Evolutionary conservation across 768 basidiomycete genomes (phyloP), one percentile per base, ranked within the genome.

Genomic region (Suillus spraguei): DNA sequence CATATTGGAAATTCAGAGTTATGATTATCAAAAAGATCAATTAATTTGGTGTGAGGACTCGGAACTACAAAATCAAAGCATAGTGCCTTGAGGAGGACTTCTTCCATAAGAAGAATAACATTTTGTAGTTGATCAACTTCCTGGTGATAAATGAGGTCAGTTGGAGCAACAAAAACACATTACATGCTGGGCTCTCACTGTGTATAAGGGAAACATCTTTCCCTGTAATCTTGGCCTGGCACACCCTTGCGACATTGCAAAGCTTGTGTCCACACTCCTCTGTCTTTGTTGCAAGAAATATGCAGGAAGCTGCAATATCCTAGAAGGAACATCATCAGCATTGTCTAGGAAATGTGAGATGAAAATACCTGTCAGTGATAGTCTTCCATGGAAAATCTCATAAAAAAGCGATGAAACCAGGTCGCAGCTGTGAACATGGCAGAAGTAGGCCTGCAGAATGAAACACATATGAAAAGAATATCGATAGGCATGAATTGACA

Each of bases 331-430:
- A 54, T 59, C 55, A 61, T 52, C 59, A 14, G 38, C 36, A 50
- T 14, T 66, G 52, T 61, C 47, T 63, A 65, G 28, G 55, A 13
- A 59, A 4, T 38, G 49, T 60, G 54, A 60, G 64, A 65, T n/a
- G 49, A 64, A 41, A 42, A 39, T 64, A 77, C 80, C 66, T 76
- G 90, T 92, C 81, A 91, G 90, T 91, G 89, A 69, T 91, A 90
- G 70, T 93, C 90, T 69, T 90, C 87, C 85, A 92, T 85, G 33
- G 92, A 86, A 72, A 85, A 88, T 64, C 93, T 83, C 92, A 95
- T 93, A 74, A 91, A 95, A 75, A 95, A 95, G 14, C 94, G 84
- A 74, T 95, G 94, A 67, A 94, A 93, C 90, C 93, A 95, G 7
- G 90, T 91, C 32, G 92, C 92, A 28, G 94, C 92, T 32, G 94